phyloP scores from a whole-genome alignment of 2,329 filamentous ascomycete species.

The Ophiostoma perfectum region DNA sequence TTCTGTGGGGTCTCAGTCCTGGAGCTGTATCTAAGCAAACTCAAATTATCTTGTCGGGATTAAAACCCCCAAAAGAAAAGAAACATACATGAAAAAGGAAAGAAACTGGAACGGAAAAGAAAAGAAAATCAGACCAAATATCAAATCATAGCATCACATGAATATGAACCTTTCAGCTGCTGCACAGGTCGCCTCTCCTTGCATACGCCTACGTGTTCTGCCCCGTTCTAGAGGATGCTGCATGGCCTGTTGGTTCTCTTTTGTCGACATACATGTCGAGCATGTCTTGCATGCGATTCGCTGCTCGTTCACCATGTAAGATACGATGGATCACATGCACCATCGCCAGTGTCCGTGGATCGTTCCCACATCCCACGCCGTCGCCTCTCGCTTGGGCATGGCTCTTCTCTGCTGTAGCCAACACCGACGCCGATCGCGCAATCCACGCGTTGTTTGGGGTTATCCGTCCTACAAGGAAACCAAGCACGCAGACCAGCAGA shows the following conservation, averaged over 20 bases:
- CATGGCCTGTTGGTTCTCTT: not conserved
- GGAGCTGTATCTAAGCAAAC: not conserved
- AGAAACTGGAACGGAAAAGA: not conserved
- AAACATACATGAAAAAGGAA: conserved; percentile 1
- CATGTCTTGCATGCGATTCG: not conserved
- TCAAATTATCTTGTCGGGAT: too few relatives aligned
- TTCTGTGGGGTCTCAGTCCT: too few relatives aligned
- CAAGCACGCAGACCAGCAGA: not conserved
- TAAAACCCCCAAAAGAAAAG: not conserved
- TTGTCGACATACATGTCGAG: not conserved
- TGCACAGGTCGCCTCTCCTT: not conserved
- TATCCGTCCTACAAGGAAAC: not conserved
- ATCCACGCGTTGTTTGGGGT: not conserved
- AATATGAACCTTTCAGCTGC: not conserved
- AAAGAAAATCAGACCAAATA: not conserved
- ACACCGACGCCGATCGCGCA: not conserved
- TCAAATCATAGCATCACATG: too few relatives aligned
- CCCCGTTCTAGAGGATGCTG: not conserved
- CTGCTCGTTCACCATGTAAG: too few relatives aligned
- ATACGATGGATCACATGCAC: too few relatives aligned
- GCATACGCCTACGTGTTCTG: not conserved
- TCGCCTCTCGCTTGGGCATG: too few relatives aligned
- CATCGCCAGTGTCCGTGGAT: too few relatives aligned
- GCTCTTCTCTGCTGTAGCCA: not conserved
- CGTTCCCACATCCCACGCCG: too few relatives aligned